Evolutionary conservation across 23 red algal species (phyloP).

Genomic region (Cyanidioschyzon merolae): DNA sequence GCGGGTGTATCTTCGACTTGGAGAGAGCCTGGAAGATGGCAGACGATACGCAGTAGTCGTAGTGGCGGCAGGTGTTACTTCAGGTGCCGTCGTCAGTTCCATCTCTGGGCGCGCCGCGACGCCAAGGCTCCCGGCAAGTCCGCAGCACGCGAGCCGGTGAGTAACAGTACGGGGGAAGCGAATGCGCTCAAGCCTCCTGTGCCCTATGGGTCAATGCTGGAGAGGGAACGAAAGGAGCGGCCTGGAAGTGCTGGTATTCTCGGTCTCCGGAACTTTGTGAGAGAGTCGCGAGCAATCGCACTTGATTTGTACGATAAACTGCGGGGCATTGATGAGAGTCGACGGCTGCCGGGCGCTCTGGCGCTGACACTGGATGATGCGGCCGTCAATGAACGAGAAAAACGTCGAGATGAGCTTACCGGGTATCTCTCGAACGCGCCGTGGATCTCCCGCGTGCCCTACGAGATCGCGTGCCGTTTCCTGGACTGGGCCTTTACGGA

Average conservation of each 20-base stretch:
- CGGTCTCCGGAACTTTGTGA: not conserved
- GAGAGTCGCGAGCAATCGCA: slow-evolving; percentile 8
- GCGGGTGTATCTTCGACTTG: too few species aligned
- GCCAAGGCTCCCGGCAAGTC: not conserved
- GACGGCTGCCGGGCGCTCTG: slow-evolving; percentile 32
- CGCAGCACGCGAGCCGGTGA: not conserved
- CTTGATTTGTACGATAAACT: not conserved
- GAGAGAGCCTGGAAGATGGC: too few species aligned
- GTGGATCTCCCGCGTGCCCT: slow-evolving; percentile 29
- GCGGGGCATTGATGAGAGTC: not conserved
- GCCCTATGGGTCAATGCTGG: slow-evolving; percentile 1
- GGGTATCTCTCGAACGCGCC: slow-evolving; percentile 5
- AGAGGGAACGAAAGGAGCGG: not conserved
- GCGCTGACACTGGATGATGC: slow-evolving; percentile 34
- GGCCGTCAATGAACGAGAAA: slow-evolving; percentile 31
- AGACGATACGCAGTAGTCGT: too few species aligned
- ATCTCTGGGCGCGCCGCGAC: not conserved
- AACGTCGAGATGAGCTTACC: slow-evolving; percentile 16
- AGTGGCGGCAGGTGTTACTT: too few species aligned
- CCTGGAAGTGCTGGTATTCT: not conserved
- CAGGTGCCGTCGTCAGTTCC: not conserved
- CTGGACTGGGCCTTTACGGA: slow-evolving; percentile 41
- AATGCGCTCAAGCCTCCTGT: not conserved
- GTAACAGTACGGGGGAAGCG: not conserved
- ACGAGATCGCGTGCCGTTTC: slow-evolving; percentile 31